These are phyloP conservation scores for Hibiscus mutabilis DNA, from an alignment of 345 rosid species.

Conservation along the genomic window DNA sequence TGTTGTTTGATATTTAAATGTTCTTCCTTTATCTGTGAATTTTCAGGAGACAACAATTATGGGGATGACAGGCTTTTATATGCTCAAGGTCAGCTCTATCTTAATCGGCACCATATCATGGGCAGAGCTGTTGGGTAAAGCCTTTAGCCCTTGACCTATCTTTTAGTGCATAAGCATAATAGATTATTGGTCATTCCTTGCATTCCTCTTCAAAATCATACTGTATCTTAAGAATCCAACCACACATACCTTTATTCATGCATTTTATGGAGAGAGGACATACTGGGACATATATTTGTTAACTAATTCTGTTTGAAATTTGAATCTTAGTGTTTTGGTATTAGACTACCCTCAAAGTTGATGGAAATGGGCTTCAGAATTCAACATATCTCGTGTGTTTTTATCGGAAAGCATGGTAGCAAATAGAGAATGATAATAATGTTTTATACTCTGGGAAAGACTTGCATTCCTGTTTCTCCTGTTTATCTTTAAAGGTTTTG, in stretches of 20 bases:
- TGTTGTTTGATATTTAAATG: not conserved
- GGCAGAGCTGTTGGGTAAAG: slow-evolving; percentile 89
- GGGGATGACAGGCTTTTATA: slow-evolving; percentile 79
- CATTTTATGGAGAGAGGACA: not conserved
- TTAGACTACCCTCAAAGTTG: not conserved
- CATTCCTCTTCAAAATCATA: not conserved
- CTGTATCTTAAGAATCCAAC: not conserved
- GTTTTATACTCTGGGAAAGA: not conserved
- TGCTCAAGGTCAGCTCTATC: slow-evolving; percentile 87
- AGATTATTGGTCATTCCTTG: not conserved
- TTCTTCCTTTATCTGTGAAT: slow-evolving; percentile 6
- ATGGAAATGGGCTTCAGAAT: not conserved
- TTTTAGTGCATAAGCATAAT: not conserved
- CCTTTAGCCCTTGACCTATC: not conserved
- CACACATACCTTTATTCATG: not conserved
- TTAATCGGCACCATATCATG: slow-evolving; percentile 77
- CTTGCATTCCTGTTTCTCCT: not conserved
- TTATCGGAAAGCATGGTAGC: not conserved
- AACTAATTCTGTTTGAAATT: not conserved
- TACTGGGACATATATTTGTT: not conserved
- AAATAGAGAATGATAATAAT: not conserved
- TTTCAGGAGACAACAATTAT: slow-evolving; percentile 69
- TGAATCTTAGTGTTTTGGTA: not conserved
- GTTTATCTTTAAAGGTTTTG: not conserved
- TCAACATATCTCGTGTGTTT: not conserved